Evolutionary conservation across 1,139 yeast genomes (phyloP), one percentile per base, ranked within the genome.

Genomic region (Kurtzmaniella quercitrusa): DNA sequence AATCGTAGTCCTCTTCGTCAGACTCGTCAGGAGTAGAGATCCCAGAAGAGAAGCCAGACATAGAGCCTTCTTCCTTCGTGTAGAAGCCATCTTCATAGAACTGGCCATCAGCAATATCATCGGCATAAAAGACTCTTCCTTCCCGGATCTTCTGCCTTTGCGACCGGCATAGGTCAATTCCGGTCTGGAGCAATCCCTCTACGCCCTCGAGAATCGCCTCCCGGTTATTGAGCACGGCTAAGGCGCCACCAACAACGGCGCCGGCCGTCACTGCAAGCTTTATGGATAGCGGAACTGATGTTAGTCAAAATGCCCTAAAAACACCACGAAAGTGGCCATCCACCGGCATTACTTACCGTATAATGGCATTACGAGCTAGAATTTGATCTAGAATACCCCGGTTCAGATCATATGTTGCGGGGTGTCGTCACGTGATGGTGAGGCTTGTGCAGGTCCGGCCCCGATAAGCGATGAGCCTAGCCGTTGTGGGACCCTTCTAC

Each of bases 221-320:
- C 46, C 54, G 54, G 44, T 72, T 69, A 41, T 59, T 59, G 14
- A 66, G 43, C 3, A 67, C 41, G 8, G 77, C 76, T 17, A 67
- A 52, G 2, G 72, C 53, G 15, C 74, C 74, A 1, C 77, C 77
- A 1, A 64, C 52, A 1, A 68, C 43, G 6, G 73, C 70, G 4
- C 77, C 77, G 1, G 65, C 55, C 7, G 70, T 60, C 15, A 71
- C 46, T 3, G 76, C 76, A 6, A 62, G 53, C 51, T 72, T 72
- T 3, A 70, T 54, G 1, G 75, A 63, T n/a, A 66, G 50, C 14
- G 75, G 75, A 31, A 68, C 31, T 27, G 10, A 6, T 11, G 31
- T 27, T 27, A 27, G 31, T 27, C 31, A 27, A 27, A n/a, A 27
- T 10, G 5, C 14, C 3, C 6, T 27, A 7, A 7, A 27, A 27